Base-by-base conservation (phyloP, 805 yeast genomes). In the Henningerozyma blattae region DNA sequence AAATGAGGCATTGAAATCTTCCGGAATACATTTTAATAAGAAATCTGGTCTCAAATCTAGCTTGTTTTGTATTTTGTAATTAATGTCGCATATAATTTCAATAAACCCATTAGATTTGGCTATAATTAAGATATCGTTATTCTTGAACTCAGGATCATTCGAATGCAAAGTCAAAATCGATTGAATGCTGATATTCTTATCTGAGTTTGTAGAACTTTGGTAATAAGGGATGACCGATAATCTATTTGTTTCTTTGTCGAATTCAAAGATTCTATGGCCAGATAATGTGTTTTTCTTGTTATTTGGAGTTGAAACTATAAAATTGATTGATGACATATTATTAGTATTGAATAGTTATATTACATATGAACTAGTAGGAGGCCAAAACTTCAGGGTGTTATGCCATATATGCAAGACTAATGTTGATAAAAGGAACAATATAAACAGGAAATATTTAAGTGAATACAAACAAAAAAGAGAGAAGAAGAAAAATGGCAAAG, bases 51-150 rank as follows among this genome's bases (percentile, higher is more conserved):
- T 30, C 28, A 52, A 22, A 1, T 40, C 18, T 4, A 35, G 5
- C 1, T 30, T 31, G 18, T 39, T 34, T 7, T 33, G 25, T 4
- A 45, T 7, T 32, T 46, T 46, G 20, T 38, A 42, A 18, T 41
- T 39, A 29, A 42, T 50, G 35, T 52, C 51, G 22, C 34, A 36
- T 4, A 50, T 36, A n/a, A 54, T 38, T 31, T 51, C 57, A 15
- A 54, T 46, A 15, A 46, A 34, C 4, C 59, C 57, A 40, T 46
- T 47, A 10, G 48, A 44, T 34, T 46, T 51, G 1, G 47, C 52
- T n/a, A 52, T 26, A 12, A 54, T 22, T 43, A 54, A 33, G 36
- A 48, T 52, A 35, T 54, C 58, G 12, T 50, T 47, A 18, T 36
- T 30, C 30, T 51, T 52, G 28, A 39, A 22, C 4, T 31, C 19